Evolutionary conservation across 192 early-diverging fungal species (phyloP), one percentile per base, ranked within the genome.

Genomic region (Geosiphon pyriformis): DNA sequence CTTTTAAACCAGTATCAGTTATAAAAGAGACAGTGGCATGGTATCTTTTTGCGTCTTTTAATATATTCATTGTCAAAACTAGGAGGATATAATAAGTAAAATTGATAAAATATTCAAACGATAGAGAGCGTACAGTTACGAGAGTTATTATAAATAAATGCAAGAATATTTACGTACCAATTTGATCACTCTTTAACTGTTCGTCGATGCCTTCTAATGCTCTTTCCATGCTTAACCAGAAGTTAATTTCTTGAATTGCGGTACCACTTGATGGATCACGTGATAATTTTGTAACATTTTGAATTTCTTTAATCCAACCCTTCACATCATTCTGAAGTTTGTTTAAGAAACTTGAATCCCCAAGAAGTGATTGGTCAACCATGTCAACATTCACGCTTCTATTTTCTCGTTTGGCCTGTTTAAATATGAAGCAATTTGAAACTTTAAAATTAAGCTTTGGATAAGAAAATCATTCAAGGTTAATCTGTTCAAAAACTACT

Each of bases 251-350:
- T 78, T 98, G 94, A 53, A 89, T 90, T 25, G 96, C 94, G 4
- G 92, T 90, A 10, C 94, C 95, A 22, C 89, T 90, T 1, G 86
- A 76, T 15, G 95, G 93, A 64, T 99, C 98, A 56, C 98, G 87
- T 30, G 53, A 31, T 8, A 67, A 23, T 70, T 94, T 92, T 46
- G 96, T 97, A 18, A 99, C 96, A 70, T 97, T 98, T 70, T 98
- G 95, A 72, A 99, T 98, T 74, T 98, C 98, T 71, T 94, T 95
- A 75, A 98, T 93, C 98, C 98, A 99, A 4, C 87, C 88, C 68
- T 98, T 98, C 34, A 99, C 96, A 67, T 95, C 93, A 58, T 82
- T 79, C 74, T 98, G 96, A 48, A 99, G 82, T 70, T 89, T 88
- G 78, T 99, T 98, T 25, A 98, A 77, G 56, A 98, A 92, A 2